Conservation (phyloP, 208 protist species). For the Crithidia brevicula region DNA sequence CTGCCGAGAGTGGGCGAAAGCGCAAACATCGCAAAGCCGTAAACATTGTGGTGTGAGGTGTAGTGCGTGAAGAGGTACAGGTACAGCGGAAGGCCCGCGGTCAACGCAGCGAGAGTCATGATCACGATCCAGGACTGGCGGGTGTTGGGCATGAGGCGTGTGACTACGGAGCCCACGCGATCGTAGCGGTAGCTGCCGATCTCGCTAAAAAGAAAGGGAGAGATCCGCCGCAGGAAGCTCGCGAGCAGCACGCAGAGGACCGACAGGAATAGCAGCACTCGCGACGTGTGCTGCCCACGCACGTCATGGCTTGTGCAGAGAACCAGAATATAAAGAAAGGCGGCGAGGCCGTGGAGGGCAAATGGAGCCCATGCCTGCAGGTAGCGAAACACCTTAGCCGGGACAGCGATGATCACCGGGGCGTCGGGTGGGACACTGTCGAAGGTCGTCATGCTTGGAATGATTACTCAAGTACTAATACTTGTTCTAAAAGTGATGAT, state of each 20-base stretch:
- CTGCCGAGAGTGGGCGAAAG: conserved; percentile 3
- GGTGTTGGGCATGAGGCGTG: conserved; percentile 27
- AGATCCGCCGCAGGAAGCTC: conserved; percentile 21
- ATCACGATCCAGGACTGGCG: conserved; percentile 24
- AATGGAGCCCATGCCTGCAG: conserved; percentile 21
- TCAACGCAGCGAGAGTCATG: conserved; percentile 24
- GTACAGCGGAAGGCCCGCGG: conserved; percentile 17
- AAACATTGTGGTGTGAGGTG: conserved; percentile 7
- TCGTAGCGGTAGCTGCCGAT: conserved; percentile 28
- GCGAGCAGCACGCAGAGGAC: conserved; percentile 20
- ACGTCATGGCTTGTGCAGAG: neutral
- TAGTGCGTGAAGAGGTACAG: conserved; percentile 33
- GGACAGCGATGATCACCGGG: conserved; percentile 13
- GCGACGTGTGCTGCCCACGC: too few relatives aligned
- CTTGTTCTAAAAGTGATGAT: too few relatives aligned
- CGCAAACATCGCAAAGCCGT: conserved; percentile 28
- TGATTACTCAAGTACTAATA: too few relatives aligned
- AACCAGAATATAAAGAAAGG: conserved; percentile 8
- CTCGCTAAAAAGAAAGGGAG: conserved; percentile 17
- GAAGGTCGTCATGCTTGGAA: conserved; percentile 23
- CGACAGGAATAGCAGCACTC: neutral
- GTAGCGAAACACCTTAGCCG: conserved; percentile 17
- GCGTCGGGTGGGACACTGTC: conserved; percentile 30
- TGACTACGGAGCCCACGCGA: conserved; percentile 23
- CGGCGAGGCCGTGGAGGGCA: conserved; percentile 8